Percentiles rank a stretch among this genome's conserved stretches.
These are phyloP conservation scores for Alisma plantagoaquatica DNA, from an alignment of 106 monocot genomes.

Conservation along the genomic window DNA sequence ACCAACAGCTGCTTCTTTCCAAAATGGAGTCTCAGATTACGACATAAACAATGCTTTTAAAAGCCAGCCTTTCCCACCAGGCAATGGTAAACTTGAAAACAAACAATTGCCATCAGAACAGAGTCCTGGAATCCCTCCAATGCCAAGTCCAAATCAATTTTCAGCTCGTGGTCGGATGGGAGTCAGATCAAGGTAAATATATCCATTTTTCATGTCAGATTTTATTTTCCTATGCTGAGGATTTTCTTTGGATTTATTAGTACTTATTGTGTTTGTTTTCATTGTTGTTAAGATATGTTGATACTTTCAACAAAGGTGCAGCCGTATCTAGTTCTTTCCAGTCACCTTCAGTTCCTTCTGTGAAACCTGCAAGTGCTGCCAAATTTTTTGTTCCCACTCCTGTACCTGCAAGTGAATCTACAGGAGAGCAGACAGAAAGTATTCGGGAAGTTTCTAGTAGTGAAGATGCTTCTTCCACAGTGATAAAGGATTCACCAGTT, in stretches of 20 bases:
- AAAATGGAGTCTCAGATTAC: conserved; percentile 40
- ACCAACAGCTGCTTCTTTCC: conserved; percentile 44
- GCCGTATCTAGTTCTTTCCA: conserved; percentile 31
- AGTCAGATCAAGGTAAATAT: conserved; percentile 65
- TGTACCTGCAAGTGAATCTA: conserved; percentile 15
- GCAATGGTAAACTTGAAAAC: conserved; percentile 29
- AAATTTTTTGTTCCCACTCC: conserved; percentile 76
- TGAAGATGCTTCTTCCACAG: conserved; percentile 24
- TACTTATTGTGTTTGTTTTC: not conserved
- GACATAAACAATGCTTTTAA: conserved; percentile 34
- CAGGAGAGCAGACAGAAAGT: conserved; percentile 11
- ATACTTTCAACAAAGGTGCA: conserved; percentile 83
- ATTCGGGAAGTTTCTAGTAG: conserved; percentile 7
- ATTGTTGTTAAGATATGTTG: conserved; percentile 59
- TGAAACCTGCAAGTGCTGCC: conserved; percentile 44
- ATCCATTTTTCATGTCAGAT: not conserved
- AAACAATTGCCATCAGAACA: conserved; percentile 18
- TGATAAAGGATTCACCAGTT: conserved; percentile 7
- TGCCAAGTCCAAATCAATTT: conserved; percentile 77
- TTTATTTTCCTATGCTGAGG: not conserved
- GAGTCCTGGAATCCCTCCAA: conserved; percentile 54
- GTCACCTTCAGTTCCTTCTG: conserved; percentile 43
- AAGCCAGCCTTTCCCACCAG: conserved; percentile 16
- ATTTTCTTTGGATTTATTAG: not conserved
- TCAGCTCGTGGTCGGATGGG: conserved; percentile 70